These are phyloP conservation scores for Murraya paniculata DNA, from an alignment of 345 rosid species.

Conservation along the genomic window DNA sequence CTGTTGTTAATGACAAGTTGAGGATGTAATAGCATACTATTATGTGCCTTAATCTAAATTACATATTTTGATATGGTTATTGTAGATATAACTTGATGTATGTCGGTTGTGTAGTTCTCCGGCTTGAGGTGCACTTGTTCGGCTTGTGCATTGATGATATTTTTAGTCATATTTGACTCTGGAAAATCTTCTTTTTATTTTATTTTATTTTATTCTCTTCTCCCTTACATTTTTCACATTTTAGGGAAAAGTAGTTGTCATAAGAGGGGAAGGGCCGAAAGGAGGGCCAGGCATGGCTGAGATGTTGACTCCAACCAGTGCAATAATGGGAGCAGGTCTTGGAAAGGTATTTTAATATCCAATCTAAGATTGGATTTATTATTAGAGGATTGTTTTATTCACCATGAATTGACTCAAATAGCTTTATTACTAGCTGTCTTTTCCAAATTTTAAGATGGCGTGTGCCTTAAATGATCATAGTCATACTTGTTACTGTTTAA, in stretches of 20 bases:
- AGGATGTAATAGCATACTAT: not conserved
- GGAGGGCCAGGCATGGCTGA: slow-evolving; percentile 99
- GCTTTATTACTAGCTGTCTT: not conserved
- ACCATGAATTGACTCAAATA: not conserved
- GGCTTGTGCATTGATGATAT: not conserved
- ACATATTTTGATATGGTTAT: not conserved
- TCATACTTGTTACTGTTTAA: not conserved
- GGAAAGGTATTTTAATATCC: slow-evolving; percentile 67
- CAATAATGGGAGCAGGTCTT: slow-evolving; percentile 98
- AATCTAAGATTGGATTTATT: slow-evolving; percentile 6
- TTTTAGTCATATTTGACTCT: not conserved
- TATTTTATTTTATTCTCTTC: not conserved
- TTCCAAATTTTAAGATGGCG: not conserved
- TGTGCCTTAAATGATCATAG: not conserved
- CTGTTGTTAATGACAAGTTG: not conserved
- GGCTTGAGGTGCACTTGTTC: not conserved
- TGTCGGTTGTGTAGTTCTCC: not conserved
- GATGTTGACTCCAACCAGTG: slow-evolving; percentile 99
- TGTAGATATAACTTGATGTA: not conserved
- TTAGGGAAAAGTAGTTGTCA: slow-evolving; percentile 91
- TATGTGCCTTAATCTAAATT: not conserved
- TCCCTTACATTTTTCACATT: slow-evolving; percentile 18
- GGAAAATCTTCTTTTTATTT: not conserved
- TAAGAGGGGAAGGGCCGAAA: slow-evolving; percentile 96
- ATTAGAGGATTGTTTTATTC: not conserved